phyloP scores from a whole-genome alignment of 108 stramenopile species.

The Pseudonitzschia multiseries region DNA sequence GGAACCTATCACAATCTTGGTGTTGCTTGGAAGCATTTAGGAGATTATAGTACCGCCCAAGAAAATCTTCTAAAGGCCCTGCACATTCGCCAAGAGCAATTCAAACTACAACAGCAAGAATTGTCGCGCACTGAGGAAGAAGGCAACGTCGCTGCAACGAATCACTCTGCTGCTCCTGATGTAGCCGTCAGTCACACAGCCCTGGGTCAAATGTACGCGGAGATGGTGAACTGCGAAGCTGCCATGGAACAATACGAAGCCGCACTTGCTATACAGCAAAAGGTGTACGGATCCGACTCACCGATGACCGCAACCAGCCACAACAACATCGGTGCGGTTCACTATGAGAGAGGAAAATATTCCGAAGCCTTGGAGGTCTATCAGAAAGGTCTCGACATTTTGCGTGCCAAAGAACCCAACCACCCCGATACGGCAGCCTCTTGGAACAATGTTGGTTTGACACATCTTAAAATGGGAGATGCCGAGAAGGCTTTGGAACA shows the following conservation, averaged over 20 bases:
- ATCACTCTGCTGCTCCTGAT: neutral
- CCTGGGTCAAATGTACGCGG: constrained; percentile 25
- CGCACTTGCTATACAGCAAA: constrained; percentile 28
- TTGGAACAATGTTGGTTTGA: constrained; percentile 37
- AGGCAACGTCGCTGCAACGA: neutral
- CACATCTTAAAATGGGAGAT: constrained; percentile 20
- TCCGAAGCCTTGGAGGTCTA: constrained; percentile 39
- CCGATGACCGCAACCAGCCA: constrained; percentile 43
- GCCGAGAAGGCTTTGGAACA: constrained; percentile 21
- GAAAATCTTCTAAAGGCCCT: constrained; percentile 33
- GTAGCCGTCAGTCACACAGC: constrained; percentile 23
- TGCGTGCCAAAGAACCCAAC: constrained; percentile 11
- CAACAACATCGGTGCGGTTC: constrained; percentile 55
- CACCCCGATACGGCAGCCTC: constrained; percentile 26
- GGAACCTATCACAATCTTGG: constrained; percentile 40
- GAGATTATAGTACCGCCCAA: constrained; percentile 22
- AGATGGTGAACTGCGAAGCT: constrained; percentile 18
- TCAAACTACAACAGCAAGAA: neutral
- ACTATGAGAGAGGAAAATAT: constrained; percentile 49
- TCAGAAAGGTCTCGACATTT: constrained; percentile 36
- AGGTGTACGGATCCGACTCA: constrained; percentile 18
- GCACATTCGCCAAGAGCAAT: constrained; percentile 16
- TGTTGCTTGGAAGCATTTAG: constrained; percentile 28
- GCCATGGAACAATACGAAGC: constrained; percentile 35
- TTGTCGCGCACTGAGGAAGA: neutral